Evolutionary conservation across 176 grass and related monocot species (phyloP).

Genomic region (Sorghum bicolor): DNA sequence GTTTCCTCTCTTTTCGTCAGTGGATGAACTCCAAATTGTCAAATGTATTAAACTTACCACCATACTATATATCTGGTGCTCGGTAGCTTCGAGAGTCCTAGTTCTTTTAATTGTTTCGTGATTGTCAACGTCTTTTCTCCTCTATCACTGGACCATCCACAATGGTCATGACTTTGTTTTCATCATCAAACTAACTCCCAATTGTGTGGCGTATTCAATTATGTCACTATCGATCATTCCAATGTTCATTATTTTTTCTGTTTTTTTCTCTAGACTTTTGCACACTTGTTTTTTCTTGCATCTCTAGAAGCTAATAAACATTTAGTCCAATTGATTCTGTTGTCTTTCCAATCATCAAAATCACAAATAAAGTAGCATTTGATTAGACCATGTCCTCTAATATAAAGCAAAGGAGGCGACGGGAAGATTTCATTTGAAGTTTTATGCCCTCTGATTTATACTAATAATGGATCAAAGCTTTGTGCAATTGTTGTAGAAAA

Average conservation of each 20-base stretch:
- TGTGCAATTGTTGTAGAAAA: not conserved
- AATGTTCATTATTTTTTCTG: not conserved
- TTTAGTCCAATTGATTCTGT: not conserved
- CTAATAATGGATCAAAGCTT: not conserved
- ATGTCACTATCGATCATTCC: not conserved
- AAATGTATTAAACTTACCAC: not conserved
- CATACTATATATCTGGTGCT: rapidly evolving
- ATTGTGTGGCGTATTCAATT: not conserved
- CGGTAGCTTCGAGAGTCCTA: not conserved
- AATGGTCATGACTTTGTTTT: not conserved
- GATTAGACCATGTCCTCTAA: not conserved
- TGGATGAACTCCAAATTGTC: not conserved
- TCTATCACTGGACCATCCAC: not conserved
- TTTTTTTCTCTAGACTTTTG: not conserved
- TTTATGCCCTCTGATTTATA: not conserved
- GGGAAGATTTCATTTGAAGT: not conserved
- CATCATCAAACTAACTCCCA: not conserved
- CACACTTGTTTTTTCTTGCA: not conserved
- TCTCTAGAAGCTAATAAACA: not conserved
- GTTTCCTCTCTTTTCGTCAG: not conserved
- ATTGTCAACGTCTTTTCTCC: not conserved
- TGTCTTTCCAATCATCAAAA: not conserved
- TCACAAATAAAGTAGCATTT: not conserved
- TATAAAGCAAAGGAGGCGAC: not conserved
- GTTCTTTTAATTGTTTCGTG: not conserved